phyloP scores from a whole-genome alignment of 306 rosid genomes.

The Trifolium fragiferum region DNA sequence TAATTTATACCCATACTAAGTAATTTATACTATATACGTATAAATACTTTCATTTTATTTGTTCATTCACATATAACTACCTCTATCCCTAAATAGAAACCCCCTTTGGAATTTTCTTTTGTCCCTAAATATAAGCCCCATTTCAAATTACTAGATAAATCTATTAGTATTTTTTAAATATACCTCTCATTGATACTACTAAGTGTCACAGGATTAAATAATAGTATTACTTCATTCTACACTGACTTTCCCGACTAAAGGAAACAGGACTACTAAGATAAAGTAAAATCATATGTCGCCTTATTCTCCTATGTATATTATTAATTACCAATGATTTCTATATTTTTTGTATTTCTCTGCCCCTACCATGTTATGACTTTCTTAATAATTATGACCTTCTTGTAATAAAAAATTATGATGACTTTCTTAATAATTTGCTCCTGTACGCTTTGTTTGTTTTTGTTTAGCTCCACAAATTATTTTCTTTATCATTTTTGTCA shows the following conservation, averaged over 20 bases:
- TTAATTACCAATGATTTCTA: neutral
- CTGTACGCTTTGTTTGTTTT: conserved; percentile 17
- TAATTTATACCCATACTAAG: neutral
- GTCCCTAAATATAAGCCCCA: conserved; percentile 1
- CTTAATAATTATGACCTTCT: conserved; percentile 7
- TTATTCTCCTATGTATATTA: neutral
- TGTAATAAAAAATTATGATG: too few species aligned
- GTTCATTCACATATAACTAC: neutral
- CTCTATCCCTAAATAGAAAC: neutral
- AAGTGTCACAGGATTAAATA: neutral
- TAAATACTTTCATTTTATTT: neutral
- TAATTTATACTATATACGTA: neutral
- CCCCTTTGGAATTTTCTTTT: neutral
- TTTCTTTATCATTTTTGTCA: conserved; percentile 8
- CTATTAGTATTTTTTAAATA: neutral
- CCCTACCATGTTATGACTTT: neutral
- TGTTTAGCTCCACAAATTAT: conserved; percentile 6
- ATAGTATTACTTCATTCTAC: neutral
- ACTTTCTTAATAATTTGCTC: conserved; percentile 19
- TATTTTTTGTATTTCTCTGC: neutral
- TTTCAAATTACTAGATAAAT: neutral
- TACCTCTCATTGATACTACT: neutral
- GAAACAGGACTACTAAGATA: neutral
- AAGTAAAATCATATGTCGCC: neutral
- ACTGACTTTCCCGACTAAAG: neutral